Evolutionary conservation across 345 rosid genomes (phyloP).

Genomic region (Bruguiera sexangula): DNA sequence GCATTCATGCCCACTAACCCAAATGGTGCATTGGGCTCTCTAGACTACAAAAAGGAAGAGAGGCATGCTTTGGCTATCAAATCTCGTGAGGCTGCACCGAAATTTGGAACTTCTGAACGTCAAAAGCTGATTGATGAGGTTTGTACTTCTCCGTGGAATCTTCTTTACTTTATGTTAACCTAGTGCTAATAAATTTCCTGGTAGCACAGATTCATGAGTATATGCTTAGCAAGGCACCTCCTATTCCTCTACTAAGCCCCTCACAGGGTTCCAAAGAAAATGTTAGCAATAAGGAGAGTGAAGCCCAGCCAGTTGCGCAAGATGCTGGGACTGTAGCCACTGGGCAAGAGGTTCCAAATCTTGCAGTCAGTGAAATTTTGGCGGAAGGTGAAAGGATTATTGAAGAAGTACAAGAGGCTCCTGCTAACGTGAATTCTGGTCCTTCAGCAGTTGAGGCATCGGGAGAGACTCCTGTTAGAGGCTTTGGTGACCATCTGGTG

Average conservation of each 20-base stretch:
- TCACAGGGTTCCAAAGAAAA: conserved; percentile 27
- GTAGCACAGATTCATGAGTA: conserved; percentile 73
- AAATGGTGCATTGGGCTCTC: conserved; percentile 90
- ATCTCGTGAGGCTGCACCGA: conserved; percentile 85
- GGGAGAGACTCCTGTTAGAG: conserved; percentile 34
- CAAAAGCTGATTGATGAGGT: conserved; percentile 93
- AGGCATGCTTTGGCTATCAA: conserved; percentile 68
- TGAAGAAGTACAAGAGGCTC: conserved; percentile 40
- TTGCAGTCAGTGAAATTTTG: conserved; percentile 18
- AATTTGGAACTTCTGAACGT: conserved; percentile 71
- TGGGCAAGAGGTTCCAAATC: conserved; percentile 24
- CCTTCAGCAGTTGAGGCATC: conserved; percentile 23
- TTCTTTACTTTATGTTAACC: background rate
- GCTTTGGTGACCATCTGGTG: conserved; percentile 22
- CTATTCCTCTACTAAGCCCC: conserved; percentile 44
- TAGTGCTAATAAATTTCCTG: conserved; percentile 3
- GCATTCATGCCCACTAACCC: conserved; percentile 98
- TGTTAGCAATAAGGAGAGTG: conserved; percentile 18
- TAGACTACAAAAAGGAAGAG: conserved; percentile 91
- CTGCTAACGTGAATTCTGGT: conserved; percentile 29
- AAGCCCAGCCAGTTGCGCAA: conserved; percentile 17
- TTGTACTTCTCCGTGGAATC: conserved; percentile 1
- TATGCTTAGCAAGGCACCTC: conserved; percentile 78
- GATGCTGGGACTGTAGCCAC: conserved; percentile 17
- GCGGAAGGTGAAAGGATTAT: conserved; percentile 35